Evolutionary conservation across 352 stramenopile genomes (phyloP).

Genomic region (Phytophthora pseudosyringae): DNA sequence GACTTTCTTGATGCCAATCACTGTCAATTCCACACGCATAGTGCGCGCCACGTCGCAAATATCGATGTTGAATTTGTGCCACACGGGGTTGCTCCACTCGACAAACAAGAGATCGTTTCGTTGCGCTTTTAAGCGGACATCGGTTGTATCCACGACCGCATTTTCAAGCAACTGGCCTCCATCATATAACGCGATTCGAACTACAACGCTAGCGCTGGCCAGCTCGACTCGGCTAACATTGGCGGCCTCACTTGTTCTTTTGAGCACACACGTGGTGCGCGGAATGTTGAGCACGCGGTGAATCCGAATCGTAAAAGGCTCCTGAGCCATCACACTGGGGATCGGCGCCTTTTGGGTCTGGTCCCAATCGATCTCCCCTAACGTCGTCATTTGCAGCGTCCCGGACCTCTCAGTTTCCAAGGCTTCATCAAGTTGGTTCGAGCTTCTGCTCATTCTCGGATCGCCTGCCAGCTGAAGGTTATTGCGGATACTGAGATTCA

Average conservation of each 20-base stretch:
- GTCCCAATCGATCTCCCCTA: constrained; percentile 65
- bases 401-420: constrained; percentile 45
- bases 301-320: constrained; percentile 72
- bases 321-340: constrained; percentile 59
- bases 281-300: constrained; percentile 81
- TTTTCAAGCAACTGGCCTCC: constrained; percentile 68
- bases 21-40: constrained; percentile 74
- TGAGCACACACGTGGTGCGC: constrained; percentile 59
- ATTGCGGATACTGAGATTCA: constrained; percentile 71
- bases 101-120: constrained; percentile 69
- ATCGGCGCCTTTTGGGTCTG: constrained; percentile 40
- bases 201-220: constrained; percentile 65
- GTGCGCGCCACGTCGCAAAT: constrained; percentile 73
- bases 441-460: constrained; percentile 20
- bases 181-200: constrained; percentile 79
- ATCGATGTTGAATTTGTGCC: constrained; percentile 80
- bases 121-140: constrained; percentile 71
- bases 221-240: constrained; percentile 50
- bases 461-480: constrained; percentile 47
- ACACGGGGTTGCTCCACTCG: constrained; percentile 72
- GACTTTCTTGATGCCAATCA: constrained; percentile 70
- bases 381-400: constrained; percentile 67
- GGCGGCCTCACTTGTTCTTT: constrained; percentile 67
- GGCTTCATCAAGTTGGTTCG: constrained; percentile 61
- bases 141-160: constrained; percentile 59